phyloP scores from a whole-genome alignment of 441 rosid genomes.

The Populus tomentosa region DNA sequence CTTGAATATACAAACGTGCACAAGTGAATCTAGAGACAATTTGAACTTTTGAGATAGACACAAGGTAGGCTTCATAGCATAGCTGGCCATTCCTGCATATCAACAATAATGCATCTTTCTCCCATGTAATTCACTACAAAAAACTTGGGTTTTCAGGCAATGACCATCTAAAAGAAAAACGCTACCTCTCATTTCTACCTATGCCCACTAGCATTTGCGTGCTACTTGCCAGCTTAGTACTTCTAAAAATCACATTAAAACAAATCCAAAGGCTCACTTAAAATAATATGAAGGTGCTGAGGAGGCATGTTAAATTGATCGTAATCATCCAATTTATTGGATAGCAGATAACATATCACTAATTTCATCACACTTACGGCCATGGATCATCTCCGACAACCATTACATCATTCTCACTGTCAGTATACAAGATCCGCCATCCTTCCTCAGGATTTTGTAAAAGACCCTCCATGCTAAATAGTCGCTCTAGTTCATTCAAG shows the following conservation, averaged over 20 bases:
- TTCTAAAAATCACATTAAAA: neutral
- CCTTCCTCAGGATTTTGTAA: constrained; percentile 69
- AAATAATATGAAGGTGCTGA: neutral
- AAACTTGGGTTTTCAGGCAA: neutral
- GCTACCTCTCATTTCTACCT: neutral
- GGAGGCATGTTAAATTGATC: neutral
- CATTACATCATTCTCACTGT: constrained; percentile 91
- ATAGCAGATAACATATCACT: neutral
- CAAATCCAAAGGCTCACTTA: neutral
- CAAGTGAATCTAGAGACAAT: neutral
- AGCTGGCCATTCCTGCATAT: neutral
- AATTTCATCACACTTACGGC: constrained; percentile 60
- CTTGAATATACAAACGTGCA: neutral
- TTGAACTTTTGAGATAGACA: neutral
- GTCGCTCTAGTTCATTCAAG: constrained; percentile 61
- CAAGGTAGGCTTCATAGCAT: neutral
- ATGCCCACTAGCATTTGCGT: neutral
- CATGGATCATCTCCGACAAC: constrained; percentile 94
- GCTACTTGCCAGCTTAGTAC: neutral
- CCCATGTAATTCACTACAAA: neutral
- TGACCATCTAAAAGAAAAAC: neutral
- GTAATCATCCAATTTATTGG: constrained; percentile 4
- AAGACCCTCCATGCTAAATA: constrained; percentile 84
- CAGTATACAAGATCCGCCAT: constrained; percentile 86
- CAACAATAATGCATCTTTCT: neutral